Percentiles rank a stretch among this genome's conserved stretches.
Evolutionary conservation across 2,329 filamentous ascomycete genomes (phyloP).

Genomic region (Alternaria conjuncta): DNA sequence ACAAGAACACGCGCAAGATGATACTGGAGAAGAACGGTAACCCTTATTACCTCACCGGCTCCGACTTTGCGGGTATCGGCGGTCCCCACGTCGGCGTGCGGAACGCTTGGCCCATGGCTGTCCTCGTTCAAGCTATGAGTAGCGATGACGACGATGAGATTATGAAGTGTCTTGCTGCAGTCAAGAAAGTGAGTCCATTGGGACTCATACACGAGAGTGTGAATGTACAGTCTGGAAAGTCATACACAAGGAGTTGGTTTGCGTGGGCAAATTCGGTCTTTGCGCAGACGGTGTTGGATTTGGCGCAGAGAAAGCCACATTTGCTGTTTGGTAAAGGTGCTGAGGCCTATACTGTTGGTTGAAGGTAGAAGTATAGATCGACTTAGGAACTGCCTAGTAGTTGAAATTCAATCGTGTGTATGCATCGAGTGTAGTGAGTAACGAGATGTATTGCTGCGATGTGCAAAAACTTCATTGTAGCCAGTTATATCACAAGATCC

Average conservation of each 20-base stretch:
- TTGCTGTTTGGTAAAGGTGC: conserved; percentile 76
- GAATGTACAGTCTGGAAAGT: not conserved
- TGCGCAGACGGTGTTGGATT: conserved; percentile 86
- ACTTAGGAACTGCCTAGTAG: not conserved
- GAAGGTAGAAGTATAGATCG: not conserved
- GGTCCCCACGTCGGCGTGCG: conserved; percentile 82
- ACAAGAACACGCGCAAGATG: conserved; percentile 88
- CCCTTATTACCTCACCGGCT: conserved; percentile 84
- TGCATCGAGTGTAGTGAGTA: not conserved
- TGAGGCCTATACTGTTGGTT: conserved; percentile 41
- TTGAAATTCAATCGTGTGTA: not conserved
- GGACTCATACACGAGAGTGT: conserved; percentile 93
- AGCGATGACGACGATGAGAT: conserved; percentile 86
- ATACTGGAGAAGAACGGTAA: conserved; percentile 78
- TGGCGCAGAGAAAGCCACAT: conserved; percentile 87
- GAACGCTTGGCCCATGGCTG: conserved; percentile 96
- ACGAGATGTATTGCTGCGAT: not conserved
- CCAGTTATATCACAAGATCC: not conserved
- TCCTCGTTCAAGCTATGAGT: conserved; percentile 90
- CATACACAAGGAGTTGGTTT: conserved; percentile 76
- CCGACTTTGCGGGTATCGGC: conserved; percentile 84
- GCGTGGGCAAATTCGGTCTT: conserved; percentile 98
- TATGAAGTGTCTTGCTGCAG: conserved; percentile 70
- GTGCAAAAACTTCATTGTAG: not conserved
- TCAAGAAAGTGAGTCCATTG: conserved; percentile 74